Base-by-base conservation (phyloP, 768 basidiomycete species). In the Pleurotus sapidus region DNA sequence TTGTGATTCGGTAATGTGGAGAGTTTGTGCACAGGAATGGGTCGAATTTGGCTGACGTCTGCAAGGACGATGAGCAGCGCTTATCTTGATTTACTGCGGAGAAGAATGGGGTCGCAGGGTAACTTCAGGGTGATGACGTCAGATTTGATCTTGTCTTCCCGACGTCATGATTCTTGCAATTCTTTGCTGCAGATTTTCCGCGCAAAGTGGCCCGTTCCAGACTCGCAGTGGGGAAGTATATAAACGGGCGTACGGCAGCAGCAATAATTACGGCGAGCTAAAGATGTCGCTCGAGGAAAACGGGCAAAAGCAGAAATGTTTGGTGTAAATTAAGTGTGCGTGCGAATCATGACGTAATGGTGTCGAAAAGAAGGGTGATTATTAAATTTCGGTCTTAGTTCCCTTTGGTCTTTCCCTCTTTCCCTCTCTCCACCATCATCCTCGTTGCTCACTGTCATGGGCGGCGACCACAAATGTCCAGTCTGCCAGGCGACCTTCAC, bases 401-500 rank as follows among this genome's bases (percentile, higher is more conserved):
- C 24, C 34, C 15, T 34, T 49, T 23, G 46, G 46, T 57, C 37
- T 34, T 34, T 45, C 49, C n/a, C 49, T 50, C 27, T 50, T 50
- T 50, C 18, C n/a, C 24, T 24, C 23, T n/a, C 23, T 30, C 37
- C 25, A 24, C 46, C 17, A 47, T 23, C 46, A 39, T 47, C 40
- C 42, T 47, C 55, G 30, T 56, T 40, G 34, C 20, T 14, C 20
- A 15, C 49, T 30, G 15, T 34, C 49, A 91, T 91, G 89, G 89
- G 81, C 59, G 89, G 89, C 38, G 89, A 91, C 73, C 88, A 91
- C 80, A 89, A 88, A 70, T 93, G 92, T 68, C 86, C 91, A 15
- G 91, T 93, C 11, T 94, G 91, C 70, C 83, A 88, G 61, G 88
- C 92, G 0, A 92, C 91, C 0, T 94, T 94, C 63, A 94, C 92